Evolutionary conservation across 1,284 basidiomycete species (phyloP).

Genomic region (Volvariella surrecta): DNA sequence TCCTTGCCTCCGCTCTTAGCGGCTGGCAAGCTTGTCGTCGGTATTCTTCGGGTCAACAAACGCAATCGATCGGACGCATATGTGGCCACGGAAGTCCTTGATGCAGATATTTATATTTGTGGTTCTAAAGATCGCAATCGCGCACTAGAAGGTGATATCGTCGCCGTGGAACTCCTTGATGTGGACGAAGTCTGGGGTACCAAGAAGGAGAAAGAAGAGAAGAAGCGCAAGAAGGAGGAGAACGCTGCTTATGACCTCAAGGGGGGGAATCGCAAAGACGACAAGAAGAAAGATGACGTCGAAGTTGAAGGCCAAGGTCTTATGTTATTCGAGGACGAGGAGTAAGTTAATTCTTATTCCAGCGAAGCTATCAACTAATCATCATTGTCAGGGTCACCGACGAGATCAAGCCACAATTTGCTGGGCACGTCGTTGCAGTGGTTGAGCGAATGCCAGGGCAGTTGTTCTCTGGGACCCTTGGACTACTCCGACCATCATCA

Average conservation of each 20-base stretch:
- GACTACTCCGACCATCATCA: slow-evolving; percentile 91
- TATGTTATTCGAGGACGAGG: slow-evolving; percentile 95
- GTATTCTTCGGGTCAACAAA: slow-evolving; percentile 97
- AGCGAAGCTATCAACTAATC: slow-evolving; percentile 10
- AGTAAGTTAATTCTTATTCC: slow-evolving; percentile 39
- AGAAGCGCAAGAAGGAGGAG: slow-evolving; percentile 99
- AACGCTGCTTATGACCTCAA: slow-evolving; percentile 86
- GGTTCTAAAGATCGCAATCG: slow-evolving; percentile 99
- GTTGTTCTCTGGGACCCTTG: slow-evolving; percentile 95
- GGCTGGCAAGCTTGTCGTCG: slow-evolving; percentile 98
- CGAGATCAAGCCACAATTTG: slow-evolving; percentile 91
- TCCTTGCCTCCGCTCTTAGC: slow-evolving; percentile 94
- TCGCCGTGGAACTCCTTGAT: slow-evolving; percentile 96
- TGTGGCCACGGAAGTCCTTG: slow-evolving; percentile 97
- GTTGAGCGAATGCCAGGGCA: slow-evolving; percentile 99
- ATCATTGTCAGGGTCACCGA: slow-evolving; percentile 72
- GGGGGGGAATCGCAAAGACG: slow-evolving; percentile 71
- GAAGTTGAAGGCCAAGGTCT: slow-evolving; percentile 98
- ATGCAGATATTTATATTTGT: slow-evolving; percentile 98
- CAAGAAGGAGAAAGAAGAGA: slow-evolving; percentile 99
- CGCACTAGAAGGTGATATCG: slow-evolving; percentile 97
- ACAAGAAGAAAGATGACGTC: slow-evolving; percentile 99
- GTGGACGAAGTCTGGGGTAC: slow-evolving; percentile 98
- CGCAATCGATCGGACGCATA: slow-evolving; percentile 98
- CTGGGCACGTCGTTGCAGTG: slow-evolving; percentile 96